Percentiles rank a stretch among this genome's conserved stretches.
These are phyloP conservation scores for Xerocomus cyaneibrunnescens DNA, from an alignment of 1,284 basidiomycete species.

Conservation along the genomic window DNA sequence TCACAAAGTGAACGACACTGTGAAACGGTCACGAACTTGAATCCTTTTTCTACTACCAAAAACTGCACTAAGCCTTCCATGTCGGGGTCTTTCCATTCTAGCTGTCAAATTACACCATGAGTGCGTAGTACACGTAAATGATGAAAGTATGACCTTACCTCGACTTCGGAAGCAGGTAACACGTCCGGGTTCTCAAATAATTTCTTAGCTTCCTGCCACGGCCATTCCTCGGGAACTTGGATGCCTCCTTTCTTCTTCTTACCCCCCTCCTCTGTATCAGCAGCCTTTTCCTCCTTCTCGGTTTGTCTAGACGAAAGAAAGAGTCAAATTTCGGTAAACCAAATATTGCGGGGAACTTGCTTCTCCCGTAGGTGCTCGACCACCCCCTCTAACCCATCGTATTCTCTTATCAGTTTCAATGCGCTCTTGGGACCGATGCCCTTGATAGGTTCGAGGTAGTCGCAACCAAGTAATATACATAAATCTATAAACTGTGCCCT, in stretches of 20 bases:
- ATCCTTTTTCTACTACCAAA: slow-evolving; percentile 93
- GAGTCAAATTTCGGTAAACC: slow-evolving; percentile 1
- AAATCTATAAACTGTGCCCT: slow-evolving; percentile 86
- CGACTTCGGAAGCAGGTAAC: slow-evolving; percentile 80
- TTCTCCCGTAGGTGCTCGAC: slow-evolving; percentile 81
- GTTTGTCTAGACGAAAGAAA: slow-evolving; percentile 34
- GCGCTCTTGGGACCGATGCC: slow-evolving; percentile 96
- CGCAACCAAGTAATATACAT: slow-evolving; percentile 96
- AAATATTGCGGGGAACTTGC: slow-evolving; percentile 40
- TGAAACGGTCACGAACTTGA: slow-evolving; percentile 63
- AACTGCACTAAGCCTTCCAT: slow-evolving; percentile 94
- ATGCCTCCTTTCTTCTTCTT: slow-evolving; percentile 72
- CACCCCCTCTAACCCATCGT: slow-evolving; percentile 80
- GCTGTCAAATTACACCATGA: slow-evolving; percentile 43
- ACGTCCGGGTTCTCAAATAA: slow-evolving; percentile 92
- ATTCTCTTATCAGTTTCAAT: slow-evolving; percentile 88
- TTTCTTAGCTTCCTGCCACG: slow-evolving; percentile 92
- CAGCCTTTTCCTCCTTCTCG: slow-evolving; percentile 57
- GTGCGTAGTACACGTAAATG: neutral
- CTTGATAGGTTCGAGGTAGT: slow-evolving; percentile 96
- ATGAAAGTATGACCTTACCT: slow-evolving; percentile 48
- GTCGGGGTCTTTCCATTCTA: slow-evolving; percentile 95
- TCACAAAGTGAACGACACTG: neutral
- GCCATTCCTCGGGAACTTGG: slow-evolving; percentile 90
- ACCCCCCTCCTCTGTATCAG: slow-evolving; percentile 35